phyloP scores from a whole-genome alignment of 805 yeast species.

The Novakomyces olei region DNA sequence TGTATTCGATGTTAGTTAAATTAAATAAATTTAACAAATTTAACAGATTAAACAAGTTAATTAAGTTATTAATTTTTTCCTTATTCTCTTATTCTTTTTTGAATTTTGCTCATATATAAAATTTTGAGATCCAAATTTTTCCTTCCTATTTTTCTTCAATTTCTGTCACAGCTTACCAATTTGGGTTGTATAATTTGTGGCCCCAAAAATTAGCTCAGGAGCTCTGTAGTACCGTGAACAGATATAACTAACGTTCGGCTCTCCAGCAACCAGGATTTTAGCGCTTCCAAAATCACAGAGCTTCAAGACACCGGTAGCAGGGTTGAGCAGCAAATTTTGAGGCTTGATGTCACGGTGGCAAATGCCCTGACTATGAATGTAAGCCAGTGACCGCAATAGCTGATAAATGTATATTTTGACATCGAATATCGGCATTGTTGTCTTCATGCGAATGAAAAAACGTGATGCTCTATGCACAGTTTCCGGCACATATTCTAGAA shows the following conservation, averaged over 20 bases:
- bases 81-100: too few relatives aligned
- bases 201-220: conserved; percentile 93
- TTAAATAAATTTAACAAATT: too few relatives aligned
- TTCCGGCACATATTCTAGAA: conserved; percentile 86
- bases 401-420: conserved; percentile 74
- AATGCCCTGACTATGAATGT: conserved; percentile 43
- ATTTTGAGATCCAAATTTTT: too few relatives aligned
- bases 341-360: conserved; percentile 93
- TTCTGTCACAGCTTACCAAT: too few relatives aligned
- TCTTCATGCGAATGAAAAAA: conserved; percentile 33
- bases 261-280: conserved; percentile 66
- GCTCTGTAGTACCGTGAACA: conserved; percentile 95
- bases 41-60: too few relatives aligned
- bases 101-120: too few relatives aligned
- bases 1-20: neutral
- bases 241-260: conserved; percentile 88
- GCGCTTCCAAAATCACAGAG: conserved; percentile 95
- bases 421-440: conserved; percentile 72
- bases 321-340: conserved; percentile 71
- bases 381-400: conserved; percentile 51
- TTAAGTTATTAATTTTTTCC: too few relatives aligned
- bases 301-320: conserved; percentile 62
- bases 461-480: conserved; percentile 80
- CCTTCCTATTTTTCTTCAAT: too few relatives aligned
- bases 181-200: conserved; percentile 86